Conservation (phyloP, 805 yeast genomes). For the Lipomyces mesembrius region DNA sequence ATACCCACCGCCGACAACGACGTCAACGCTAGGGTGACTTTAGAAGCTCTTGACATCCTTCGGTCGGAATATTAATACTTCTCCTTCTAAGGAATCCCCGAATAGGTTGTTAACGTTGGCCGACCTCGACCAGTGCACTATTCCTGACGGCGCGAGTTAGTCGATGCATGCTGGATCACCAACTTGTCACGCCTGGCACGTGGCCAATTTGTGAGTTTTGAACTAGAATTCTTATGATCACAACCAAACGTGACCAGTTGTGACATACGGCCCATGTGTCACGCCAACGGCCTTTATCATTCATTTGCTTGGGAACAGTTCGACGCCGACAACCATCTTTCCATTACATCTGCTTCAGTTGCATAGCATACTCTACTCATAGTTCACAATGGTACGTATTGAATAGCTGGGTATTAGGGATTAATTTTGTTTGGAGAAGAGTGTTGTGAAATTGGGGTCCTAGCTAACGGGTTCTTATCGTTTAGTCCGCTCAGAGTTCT, state of each 20-base stretch:
- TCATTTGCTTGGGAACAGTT: too few relatives aligned
- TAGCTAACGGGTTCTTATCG: background rate
- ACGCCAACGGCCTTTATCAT: background rate
- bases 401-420: background rate
- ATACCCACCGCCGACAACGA: constrained; percentile 25
- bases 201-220: too few relatives aligned
- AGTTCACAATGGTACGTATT: background rate
- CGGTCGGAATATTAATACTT: background rate
- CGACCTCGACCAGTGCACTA: background rate
- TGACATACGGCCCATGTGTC: background rate
- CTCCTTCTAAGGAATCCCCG: background rate
- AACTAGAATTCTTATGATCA: too few relatives aligned
- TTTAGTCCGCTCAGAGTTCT: constrained; percentile 52
- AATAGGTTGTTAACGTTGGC: background rate
- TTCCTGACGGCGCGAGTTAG: too few relatives aligned
- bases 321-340: background rate
- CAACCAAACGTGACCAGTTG: too few relatives aligned
- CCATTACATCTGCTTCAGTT: background rate
- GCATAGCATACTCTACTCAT: background rate
- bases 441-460: background rate
- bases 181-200: too few relatives aligned
- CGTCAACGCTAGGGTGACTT: constrained; percentile 31
- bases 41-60: constrained; percentile 37
- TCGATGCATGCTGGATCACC: too few relatives aligned
- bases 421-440: background rate